A percentile compares a stretch with the other conserved stretches of the same genome.
Evolutionary conservation across 768 basidiomycete genomes (phyloP).

Genomic region (Lactarius tabidus): DNA sequence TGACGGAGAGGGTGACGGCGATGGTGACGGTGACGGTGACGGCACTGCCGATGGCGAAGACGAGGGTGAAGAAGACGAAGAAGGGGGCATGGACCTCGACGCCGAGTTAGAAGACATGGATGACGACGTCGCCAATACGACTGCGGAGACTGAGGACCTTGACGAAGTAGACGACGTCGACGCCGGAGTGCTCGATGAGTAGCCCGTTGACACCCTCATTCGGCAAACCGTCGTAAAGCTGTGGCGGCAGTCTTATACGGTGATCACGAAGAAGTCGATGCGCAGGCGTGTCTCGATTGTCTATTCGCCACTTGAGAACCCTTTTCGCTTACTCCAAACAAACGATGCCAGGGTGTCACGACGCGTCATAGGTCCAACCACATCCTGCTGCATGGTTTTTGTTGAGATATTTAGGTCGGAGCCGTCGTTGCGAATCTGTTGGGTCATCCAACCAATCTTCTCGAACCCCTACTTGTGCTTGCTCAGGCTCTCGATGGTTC

Average conservation of each 20-base stretch:
- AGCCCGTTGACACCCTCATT: background rate
- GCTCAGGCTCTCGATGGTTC: background rate
- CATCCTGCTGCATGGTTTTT: background rate
- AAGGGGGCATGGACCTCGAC: constrained; percentile 45
- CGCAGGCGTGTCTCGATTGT: background rate
- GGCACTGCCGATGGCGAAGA: constrained; percentile 49
- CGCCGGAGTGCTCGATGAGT: constrained; percentile 14
- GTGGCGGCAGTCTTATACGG: background rate
- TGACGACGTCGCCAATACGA: constrained; percentile 20
- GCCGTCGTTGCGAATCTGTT: background rate
- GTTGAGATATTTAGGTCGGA: background rate
- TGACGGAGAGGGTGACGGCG: constrained; percentile 31
- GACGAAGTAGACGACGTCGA: constrained; percentile 19
- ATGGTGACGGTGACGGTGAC: constrained; percentile 42
- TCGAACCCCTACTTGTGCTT: background rate
- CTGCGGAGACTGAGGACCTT: constrained; percentile 15
- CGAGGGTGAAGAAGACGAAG: constrained; percentile 61
- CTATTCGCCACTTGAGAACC: background rate
- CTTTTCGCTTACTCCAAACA: background rate
- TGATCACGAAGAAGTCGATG: background rate
- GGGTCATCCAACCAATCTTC: background rate
- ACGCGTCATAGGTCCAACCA: background rate
- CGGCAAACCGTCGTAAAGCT: background rate
- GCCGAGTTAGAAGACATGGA: constrained; percentile 33
- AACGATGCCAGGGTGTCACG: background rate